A percentile compares a stretch with the other conserved stretches of the same genome.
Conservation (phyloP, 2,329 filamentous ascomycete species). For the Sarocladium strictum region DNA sequence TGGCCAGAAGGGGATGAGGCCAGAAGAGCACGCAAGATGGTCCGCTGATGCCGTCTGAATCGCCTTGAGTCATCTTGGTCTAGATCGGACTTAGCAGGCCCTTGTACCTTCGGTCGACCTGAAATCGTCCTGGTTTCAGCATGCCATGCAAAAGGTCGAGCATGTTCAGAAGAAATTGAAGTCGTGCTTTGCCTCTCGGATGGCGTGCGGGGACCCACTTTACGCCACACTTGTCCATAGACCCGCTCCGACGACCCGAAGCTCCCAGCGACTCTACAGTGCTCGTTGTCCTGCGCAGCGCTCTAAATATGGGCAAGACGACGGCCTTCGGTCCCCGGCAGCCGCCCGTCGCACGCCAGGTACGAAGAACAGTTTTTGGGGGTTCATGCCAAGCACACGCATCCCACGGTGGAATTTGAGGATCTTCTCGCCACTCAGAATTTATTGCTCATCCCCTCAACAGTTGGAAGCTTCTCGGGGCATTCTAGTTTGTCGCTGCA, state of each 20-base stretch:
- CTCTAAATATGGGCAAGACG: background rate
- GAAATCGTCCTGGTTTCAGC: too few species aligned
- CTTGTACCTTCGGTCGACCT: too few species aligned
- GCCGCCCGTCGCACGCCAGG: background rate
- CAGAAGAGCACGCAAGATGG: conserved; percentile 7
- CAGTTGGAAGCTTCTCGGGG: background rate
- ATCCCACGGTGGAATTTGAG: background rate
- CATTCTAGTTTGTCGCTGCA: too few species aligned
- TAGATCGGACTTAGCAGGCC: background rate
- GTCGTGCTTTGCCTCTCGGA: conserved; percentile 7
- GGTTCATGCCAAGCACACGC: background rate
- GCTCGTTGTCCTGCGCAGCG: background rate
- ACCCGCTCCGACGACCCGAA: conserved; percentile 2
- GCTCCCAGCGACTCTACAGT: background rate
- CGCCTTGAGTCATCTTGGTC: background rate
- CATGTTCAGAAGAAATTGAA: background rate
- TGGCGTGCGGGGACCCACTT: conserved; percentile 7
- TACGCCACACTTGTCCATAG: background rate
- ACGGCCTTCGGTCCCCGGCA: conserved; percentile 3
- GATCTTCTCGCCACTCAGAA: too few species aligned
- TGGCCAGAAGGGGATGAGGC: background rate
- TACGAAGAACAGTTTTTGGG: too few species aligned
- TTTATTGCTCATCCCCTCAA: background rate
- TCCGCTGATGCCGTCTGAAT: background rate
- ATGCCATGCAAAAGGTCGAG: too few species aligned